phyloP scores from a whole-genome alignment of 148 eudicot genomes.

The Chenopodium formosanum region DNA sequence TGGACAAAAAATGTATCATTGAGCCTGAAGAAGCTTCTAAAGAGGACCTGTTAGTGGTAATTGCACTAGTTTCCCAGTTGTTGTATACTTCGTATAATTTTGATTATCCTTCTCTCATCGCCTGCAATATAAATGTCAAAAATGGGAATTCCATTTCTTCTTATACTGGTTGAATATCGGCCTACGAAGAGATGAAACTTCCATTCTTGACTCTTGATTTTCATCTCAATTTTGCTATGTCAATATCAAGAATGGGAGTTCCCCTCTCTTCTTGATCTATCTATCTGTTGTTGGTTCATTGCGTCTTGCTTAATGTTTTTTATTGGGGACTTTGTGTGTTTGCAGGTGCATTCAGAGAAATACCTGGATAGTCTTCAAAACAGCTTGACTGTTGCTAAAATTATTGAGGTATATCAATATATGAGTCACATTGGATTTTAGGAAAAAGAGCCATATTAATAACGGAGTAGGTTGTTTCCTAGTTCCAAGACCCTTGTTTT shows the following conservation, averaged over 20 bases:
- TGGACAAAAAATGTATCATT: conserved; percentile 56
- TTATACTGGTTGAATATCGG: no score
- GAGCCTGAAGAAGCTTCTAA: conserved; percentile 90
- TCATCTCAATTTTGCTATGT: neutral
- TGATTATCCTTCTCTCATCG: no score
- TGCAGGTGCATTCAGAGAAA: conserved; percentile 76
- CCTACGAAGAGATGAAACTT: no score
- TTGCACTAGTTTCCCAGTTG: neutral
- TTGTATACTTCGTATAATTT: no score
- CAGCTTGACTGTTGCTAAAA: conserved; percentile 63
- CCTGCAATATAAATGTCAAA: neutral
- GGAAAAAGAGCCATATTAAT: neutral
- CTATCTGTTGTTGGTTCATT: neutral
- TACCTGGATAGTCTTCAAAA: conserved; percentile 77
- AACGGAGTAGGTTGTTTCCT: no score
- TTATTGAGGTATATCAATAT: conserved; percentile 56
- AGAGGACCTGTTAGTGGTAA: conserved; percentile 92
- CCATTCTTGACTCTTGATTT: no score
- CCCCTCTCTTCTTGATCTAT: neutral
- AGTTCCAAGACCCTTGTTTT: neutral
- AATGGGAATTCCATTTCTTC: no score
- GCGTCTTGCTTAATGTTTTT: neutral
- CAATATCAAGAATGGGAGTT: neutral
- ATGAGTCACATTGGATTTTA: no score
- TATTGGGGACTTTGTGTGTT: conserved; percentile 16